Evolutionary conservation across 2,329 filamentous ascomycete genomes (phyloP), one percentile per base, ranked within the genome.

Genomic region (Talaromyces sp.): DNA sequence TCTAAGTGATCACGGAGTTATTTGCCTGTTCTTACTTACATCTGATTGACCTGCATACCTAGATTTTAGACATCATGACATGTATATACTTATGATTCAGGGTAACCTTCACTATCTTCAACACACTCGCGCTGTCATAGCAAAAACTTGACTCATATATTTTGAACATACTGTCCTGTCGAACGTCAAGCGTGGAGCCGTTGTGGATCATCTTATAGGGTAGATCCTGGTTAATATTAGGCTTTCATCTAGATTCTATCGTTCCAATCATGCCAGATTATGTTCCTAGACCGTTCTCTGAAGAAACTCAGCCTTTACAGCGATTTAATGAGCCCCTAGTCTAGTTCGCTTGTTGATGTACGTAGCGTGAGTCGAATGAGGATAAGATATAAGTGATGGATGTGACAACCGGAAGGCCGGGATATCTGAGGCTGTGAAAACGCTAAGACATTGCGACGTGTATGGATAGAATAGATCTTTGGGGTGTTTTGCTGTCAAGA

Each of bases 171-270:
- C 15, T 50, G 17, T 4, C 47, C 47, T 22, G 43, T 15, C 19
- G 52, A 13, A 39, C 15, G 6, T 56, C n/a, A 37, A 37, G 52
- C 52, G 33, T 39, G 52, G 33, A 56, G 52, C 52, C 52, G 52
- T 39, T 37, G 52, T 56, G 52, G 52, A 56, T 56, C 52, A 54
- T 37, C 52, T 37, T 39, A 37, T 33, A 56, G 19, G 33, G 52
- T 11, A 56, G 11, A 56, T n/a, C 52, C 52, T 56, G 33, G 52
- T 56, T 13, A 25, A 56, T 35, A 22, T 39, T 33, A 22, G 33
- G 50, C 33, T n/a, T 37, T 22, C 31, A 25, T 39, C 33, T 39
- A 39, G 50, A 35, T 37, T 52, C 31, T 31, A 31, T 31, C 27
- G 7, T 31, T 31, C 27, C 7, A 5, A 31, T 31, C 35, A 37